A percentile compares a stretch with the other conserved stretches of the same genome.
These are phyloP conservation scores for Letharia lupina DNA, from an alignment of 495 filamentous ascomycete species.

Conservation along the genomic window DNA sequence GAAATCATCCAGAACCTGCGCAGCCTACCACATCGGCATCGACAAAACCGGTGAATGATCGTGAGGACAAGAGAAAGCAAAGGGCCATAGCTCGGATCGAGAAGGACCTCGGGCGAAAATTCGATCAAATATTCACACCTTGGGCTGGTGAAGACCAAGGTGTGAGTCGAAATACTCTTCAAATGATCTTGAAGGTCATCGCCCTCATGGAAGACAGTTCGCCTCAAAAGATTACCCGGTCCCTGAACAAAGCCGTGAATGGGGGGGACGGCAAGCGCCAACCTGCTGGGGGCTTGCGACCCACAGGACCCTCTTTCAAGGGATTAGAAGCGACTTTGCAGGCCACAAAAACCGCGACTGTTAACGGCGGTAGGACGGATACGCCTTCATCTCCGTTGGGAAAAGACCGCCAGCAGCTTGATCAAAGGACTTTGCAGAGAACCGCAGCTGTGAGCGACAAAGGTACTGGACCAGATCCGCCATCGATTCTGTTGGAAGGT, in stretches of 20 bases:
- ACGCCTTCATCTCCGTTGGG: neutral
- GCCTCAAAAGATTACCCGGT: neutral
- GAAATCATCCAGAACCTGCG: neutral
- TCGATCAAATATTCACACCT: neutral
- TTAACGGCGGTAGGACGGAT: neutral
- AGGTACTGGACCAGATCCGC: neutral
- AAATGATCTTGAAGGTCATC: neutral
- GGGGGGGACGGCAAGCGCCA: neutral
- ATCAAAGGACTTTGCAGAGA: neutral
- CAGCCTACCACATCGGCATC: neutral
- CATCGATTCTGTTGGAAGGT: neutral
- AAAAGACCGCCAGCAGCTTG: neutral
- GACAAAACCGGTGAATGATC: neutral
- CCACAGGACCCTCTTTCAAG: neutral
- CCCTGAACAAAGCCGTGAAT: neutral
- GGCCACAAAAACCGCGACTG: neutral
- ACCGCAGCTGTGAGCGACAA: neutral
- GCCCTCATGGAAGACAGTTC: neutral
- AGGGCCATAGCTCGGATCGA: neutral
- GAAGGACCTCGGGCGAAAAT: neutral
- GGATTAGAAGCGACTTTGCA: neutral
- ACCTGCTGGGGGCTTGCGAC: neutral
- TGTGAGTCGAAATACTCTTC: neutral
- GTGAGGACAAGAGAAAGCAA: neutral
- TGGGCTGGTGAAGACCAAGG: neutral